Base-by-base conservation (phyloP, 352 stramenopile species). In the Globisporangium camurandrum region DNA sequence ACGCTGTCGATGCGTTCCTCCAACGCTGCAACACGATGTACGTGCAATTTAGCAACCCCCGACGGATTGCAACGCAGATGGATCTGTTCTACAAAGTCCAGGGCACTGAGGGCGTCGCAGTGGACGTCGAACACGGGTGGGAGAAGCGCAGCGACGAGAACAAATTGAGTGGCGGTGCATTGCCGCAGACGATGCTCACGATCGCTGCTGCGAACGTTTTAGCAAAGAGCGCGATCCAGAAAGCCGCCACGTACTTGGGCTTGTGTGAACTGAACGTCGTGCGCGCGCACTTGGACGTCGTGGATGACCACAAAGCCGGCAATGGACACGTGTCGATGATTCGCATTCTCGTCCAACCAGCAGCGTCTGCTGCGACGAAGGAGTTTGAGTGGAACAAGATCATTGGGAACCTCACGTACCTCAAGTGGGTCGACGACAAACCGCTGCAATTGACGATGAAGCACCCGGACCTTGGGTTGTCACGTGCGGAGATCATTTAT, bases 221-320 rank as follows among this genome's bases (percentile, higher is more conserved):
- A 23, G 71, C 77, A 54, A 92, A 90, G 65, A 75, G 72, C 49
- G 69, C 75, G 44, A 86, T 93, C 53, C 80, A 90, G 50, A 89
- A 88, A 55, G 70, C 81, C 6, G 79, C 78, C 34, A 89, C 73
- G 4, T 95, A 95, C 57, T 70, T 98, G 11, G 96, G 82, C 52
- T 62, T 97, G 22, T 95, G 96, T 70, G 76, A 94, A 57, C 81
- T 98, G 59, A 96, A 98, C 67, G 93, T 98, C 19, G 69, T 95
- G 24, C 84, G 93, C 38, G 93, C 94, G 19, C 94, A 98, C 64
- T 68, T 99, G 48, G 95, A 99, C 59, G 85, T 97, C 26, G 84
- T 98, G 4, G 67, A 89, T 27, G 87, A 98, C 75, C 83, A 83
- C 38, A 65, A 74, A 51, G 71, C 85, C 52, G 62, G 67, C 19